These are phyloP conservation scores for Phytophthora syringae DNA, from an alignment of 352 stramenopile species.

Conservation along the genomic window DNA sequence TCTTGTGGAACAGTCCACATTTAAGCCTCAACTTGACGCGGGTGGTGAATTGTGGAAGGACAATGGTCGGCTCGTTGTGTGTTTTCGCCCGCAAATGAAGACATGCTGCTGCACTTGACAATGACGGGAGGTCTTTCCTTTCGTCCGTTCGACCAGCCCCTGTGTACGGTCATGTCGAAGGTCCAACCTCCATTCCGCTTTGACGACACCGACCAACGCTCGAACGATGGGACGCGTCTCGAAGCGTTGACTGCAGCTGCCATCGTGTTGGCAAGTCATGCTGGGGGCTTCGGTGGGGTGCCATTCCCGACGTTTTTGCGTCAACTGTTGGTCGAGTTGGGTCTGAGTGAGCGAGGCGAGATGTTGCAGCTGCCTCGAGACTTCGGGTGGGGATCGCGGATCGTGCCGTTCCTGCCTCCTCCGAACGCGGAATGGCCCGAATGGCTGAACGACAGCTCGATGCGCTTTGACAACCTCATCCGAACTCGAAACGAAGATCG, in stretches of 20 bases:
- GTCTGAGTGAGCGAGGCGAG: not conserved
- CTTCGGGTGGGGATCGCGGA: not conserved
- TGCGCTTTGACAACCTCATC: not conserved
- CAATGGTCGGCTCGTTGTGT: not conserved
- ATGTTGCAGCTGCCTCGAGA: not conserved
- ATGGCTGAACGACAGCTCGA: not conserved
- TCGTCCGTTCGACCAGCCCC: not conserved
- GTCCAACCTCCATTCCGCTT: not conserved
- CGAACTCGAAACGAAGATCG: not conserved
- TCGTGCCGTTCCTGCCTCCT: not conserved
- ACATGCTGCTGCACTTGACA: not conserved
- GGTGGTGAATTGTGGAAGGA: not conserved
- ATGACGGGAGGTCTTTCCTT: not conserved
- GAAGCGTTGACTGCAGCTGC: not conserved
- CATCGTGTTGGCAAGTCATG: not conserved
- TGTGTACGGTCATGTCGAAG: not conserved
- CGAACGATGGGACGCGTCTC: not conserved
- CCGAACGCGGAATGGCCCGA: not conserved
- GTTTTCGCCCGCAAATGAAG: not conserved
- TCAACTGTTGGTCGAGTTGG: not conserved
- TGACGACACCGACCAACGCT: not conserved
- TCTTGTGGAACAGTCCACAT: not conserved
- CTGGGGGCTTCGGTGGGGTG: not conserved
- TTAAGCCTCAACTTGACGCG: not conserved
- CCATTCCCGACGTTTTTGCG: not conserved